Conservation (phyloP, 2,329 filamentous ascomycete species). For the Xylariaceae sp. region DNA sequence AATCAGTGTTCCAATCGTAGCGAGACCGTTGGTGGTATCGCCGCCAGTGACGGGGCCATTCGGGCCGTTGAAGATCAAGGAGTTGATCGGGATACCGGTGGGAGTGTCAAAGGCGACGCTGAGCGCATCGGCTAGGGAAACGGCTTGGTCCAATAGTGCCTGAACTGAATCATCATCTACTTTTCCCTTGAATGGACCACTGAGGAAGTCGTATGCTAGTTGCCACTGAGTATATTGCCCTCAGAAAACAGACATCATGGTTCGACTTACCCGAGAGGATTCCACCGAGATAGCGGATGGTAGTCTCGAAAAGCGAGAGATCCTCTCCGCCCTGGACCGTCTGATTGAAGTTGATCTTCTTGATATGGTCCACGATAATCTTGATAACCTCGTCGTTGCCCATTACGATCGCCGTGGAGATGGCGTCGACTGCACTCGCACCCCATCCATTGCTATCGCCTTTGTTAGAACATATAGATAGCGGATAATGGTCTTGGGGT, state of each 20-base stretch:
- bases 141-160: constrained; percentile 60
- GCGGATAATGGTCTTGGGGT: not conserved
- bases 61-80: constrained; percentile 42
- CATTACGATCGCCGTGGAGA: constrained; percentile 78
- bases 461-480: constrained; percentile 17
- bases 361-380: constrained; percentile 65
- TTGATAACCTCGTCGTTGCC: constrained; percentile 60
- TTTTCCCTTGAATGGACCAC: constrained; percentile 55
- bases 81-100: constrained; percentile 68
- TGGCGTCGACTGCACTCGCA: constrained; percentile 72
- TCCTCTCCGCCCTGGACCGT: constrained; percentile 41
- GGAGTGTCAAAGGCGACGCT: constrained; percentile 74
- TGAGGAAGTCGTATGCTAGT: constrained; percentile 64
- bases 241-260: constrained; percentile 4
- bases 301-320: constrained; percentile 84
- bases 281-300: constrained; percentile 80
- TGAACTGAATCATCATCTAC: constrained; percentile 46
- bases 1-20: constrained; percentile 70
- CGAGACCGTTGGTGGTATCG: constrained; percentile 61
- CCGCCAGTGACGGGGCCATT: constrained; percentile 14
- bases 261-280: constrained; percentile 59
- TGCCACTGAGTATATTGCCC: constrained; percentile 11
- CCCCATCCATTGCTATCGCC: constrained; percentile 71
- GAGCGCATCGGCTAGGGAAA: constrained; percentile 64
- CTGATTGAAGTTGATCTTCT: constrained; percentile 63